Evolutionary conservation across 2,329 filamentous ascomycete genomes (phyloP).

Genomic region (Diplocarpon rosae): DNA sequence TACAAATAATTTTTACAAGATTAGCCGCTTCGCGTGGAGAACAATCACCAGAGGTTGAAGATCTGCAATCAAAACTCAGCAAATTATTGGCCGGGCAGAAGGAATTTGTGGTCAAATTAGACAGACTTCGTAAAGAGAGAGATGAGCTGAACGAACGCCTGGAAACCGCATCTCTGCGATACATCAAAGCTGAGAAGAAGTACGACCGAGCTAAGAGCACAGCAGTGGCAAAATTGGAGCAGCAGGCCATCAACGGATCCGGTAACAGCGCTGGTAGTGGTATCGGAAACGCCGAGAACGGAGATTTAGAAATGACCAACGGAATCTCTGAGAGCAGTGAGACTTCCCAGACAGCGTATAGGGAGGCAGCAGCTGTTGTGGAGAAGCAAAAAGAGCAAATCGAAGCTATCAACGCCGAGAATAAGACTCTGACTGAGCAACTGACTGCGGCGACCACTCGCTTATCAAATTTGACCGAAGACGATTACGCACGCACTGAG

Average conservation of each 20-base stretch:
- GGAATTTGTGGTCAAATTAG: conserved; percentile 63
- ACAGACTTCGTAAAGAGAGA: conserved; percentile 66
- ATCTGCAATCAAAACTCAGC: conserved; percentile 66
- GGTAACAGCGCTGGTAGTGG: conserved; percentile 29
- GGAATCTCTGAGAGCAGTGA: conserved; percentile 45
- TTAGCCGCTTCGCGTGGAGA: conserved; percentile 41
- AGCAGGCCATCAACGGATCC: conserved; percentile 68
- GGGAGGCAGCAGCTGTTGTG: conserved; percentile 65
- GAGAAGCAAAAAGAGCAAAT: conserved; percentile 84
- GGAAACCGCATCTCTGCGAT: conserved; percentile 79
- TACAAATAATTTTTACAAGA: conserved; percentile 55
- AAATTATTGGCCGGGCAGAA: conserved; percentile 74
- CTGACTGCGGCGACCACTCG: conserved; percentile 61
- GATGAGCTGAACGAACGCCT: conserved; percentile 77
- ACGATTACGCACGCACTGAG: conserved; percentile 87
- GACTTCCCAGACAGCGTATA: conserved; percentile 64
- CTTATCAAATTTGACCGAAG: conserved; percentile 68
- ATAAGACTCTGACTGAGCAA: conserved; percentile 63
- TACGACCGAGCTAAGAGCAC: conserved; percentile 80
- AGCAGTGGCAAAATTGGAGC: conserved; percentile 85
- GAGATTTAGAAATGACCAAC: conserved; percentile 32
- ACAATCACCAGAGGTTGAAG: conserved; percentile 55
- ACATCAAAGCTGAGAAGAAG: conserved; percentile 92
- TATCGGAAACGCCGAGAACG: conserved; percentile 33
- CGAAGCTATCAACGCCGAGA: conserved; percentile 66